Evolutionary conservation across 164 flowering plant species (phyloP).

Genomic region (Paratinospora sagittata): DNA sequence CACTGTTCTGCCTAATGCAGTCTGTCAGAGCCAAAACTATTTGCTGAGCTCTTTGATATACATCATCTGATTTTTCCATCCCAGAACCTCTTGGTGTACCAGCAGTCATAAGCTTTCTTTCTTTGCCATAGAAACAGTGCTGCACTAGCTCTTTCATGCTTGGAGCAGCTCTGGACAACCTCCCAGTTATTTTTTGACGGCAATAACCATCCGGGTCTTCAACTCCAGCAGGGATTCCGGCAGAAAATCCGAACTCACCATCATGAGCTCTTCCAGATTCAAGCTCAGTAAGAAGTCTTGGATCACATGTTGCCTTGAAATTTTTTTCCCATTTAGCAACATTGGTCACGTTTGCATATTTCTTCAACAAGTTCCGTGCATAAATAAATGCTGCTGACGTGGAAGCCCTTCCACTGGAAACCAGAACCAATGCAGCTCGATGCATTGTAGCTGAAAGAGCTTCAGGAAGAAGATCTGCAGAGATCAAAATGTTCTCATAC

Average conservation of each 20-base stretch:
- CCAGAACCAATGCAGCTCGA: conserved; percentile 48
- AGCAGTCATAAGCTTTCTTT: conserved; percentile 52
- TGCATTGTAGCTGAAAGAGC: conserved; percentile 56
- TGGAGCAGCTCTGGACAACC: conserved; percentile 66
- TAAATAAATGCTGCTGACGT: conserved; percentile 54
- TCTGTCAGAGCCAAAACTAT: conserved; percentile 63
- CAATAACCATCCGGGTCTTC: conserved; percentile 80
- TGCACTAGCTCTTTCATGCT: conserved; percentile 85
- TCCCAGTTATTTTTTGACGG: conserved; percentile 69
- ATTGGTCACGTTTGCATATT: conserved; percentile 57
- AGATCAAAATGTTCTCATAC: conserved; percentile 75
- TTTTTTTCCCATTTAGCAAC: conserved; percentile 82
- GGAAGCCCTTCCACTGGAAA: conserved; percentile 65
- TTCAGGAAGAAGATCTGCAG: conserved; percentile 82
- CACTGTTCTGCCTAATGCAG: conserved; percentile 81
- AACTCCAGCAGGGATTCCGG: conserved; percentile 72
- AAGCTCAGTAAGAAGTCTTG: conserved; percentile 76
- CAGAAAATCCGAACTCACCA: conserved; percentile 59
- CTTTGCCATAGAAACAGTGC: conserved; percentile 51
- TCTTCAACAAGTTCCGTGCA: conserved; percentile 66
- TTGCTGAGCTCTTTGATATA: conserved; percentile 60
- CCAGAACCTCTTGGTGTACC: conserved; percentile 38
- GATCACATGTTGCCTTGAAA: conserved; percentile 73
- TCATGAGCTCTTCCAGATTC: conserved; percentile 65
- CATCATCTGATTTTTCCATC: conserved; percentile 72